These are phyloP conservation scores for Daldinia eschscholtzii DNA, from an alignment of 2,329 filamentous ascomycete genomes.

Conservation along the genomic window DNA sequence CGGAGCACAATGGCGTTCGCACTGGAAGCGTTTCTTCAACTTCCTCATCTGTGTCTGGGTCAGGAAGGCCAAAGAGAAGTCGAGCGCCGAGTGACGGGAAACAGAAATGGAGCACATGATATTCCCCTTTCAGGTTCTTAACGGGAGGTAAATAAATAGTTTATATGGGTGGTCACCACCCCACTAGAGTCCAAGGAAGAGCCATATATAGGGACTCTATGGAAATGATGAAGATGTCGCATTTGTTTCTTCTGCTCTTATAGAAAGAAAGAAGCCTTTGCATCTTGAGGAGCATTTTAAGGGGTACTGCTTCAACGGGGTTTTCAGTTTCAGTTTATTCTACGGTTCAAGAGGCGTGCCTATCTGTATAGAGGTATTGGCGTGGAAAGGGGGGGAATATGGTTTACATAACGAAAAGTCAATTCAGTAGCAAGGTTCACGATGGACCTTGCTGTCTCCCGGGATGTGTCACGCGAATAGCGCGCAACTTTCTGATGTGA, in stretches of 20 bases:
- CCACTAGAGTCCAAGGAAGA: neutral
- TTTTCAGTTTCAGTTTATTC: conserved; percentile 9
- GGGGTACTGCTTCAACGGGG: conserved; percentile 4
- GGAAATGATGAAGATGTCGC: conserved; percentile 1
- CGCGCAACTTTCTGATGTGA: neutral
- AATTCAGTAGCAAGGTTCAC: conserved; percentile 4
- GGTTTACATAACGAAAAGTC: conserved; percentile 16
- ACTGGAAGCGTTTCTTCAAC: conserved; percentile 16
- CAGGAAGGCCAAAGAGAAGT: conserved; percentile 44
- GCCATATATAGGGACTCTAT: neutral
- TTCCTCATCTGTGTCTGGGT: conserved; percentile 10
- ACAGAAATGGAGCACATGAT: conserved; percentile 46
- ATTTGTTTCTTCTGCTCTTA: conserved; percentile 5
- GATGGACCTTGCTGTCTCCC: neutral
- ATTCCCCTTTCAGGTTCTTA: conserved; percentile 34
- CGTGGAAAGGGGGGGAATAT: neutral
- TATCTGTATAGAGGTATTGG: conserved; percentile 17
- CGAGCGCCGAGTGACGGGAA: conserved; percentile 48
- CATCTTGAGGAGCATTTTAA: conserved; percentile 24
- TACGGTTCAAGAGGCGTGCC: neutral
- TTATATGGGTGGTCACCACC: neutral
- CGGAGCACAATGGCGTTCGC: conserved; percentile 22
- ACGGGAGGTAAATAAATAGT: conserved; percentile 2
- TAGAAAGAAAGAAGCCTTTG: conserved; percentile 11
- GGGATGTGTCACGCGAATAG: neutral